Evolutionary conservation across 108 stramenopile species (phyloP), one percentile per base, ranked within the genome.

Genomic region (Skeletonema potamos): DNA sequence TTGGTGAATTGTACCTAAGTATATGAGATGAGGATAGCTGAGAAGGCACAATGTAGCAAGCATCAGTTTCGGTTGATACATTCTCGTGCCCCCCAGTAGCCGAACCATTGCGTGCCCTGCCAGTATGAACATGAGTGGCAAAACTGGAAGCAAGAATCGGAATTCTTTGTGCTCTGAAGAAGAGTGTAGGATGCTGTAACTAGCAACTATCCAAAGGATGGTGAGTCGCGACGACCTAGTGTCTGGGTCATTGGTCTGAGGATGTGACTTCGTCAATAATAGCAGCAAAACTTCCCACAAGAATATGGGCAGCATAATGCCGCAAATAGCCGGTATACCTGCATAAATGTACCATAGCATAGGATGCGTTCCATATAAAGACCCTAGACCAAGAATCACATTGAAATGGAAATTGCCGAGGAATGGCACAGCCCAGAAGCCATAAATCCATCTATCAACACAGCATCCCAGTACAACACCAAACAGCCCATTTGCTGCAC

Each of bases 101-200:
- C 32, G 24, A 68, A 27, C 41, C 63, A 80, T 54, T 2, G 55
- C n/a, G 36, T 75, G 66, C 22, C 93, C 97, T 17, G 87, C 83
- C 43, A 91, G 33, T 39, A 95, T 64, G 70, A 87, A 87, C 33
- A 92, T 62, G 8, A 96, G 73, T n/a, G 97, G 96, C 26, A 97
- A 79, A 13, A 97, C 65, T 44, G 97, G 97, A 48, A 96, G 76
- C 22, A 97, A 73, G 65, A 96, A 98, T 17, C 97, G 96, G 83
- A 98, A 95, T 66, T 98, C 97, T 71, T 98, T 96, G 84, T 98
- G 97, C 22, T 77, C 87, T 27, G 92, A 92, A 61, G 88, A 70
- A n/a, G 96, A 96, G 85, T 96, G 94, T 26, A 84, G 59, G 0
- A 81, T 32, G 3, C 81, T 68, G 63, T 92, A 96, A 29, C 75